Percentiles rank a stretch among this genome's conserved stretches.
Evolutionary conservation across 1,139 yeast species (phyloP).

Genomic region (Ashbya aceris): DNA sequence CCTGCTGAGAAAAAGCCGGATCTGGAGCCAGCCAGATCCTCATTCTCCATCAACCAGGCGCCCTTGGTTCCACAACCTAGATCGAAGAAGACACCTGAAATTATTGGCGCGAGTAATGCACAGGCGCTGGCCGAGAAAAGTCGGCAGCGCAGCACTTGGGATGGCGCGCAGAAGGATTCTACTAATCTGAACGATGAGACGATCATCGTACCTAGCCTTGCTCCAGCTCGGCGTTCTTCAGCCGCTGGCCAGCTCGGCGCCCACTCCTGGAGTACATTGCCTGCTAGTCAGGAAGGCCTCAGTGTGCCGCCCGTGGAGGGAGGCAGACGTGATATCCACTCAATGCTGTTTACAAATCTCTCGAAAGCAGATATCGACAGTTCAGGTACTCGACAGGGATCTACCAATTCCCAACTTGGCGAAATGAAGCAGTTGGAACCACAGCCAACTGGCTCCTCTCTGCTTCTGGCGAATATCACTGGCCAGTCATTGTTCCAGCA

Average conservation of each 20-base stretch:
- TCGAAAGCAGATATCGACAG: slow-evolving; percentile 32
- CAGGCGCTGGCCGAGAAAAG: no score
- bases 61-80: neutral
- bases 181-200: neutral
- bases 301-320: neutral
- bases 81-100: neutral
- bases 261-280: no score
- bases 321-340: slow-evolving; percentile 42
- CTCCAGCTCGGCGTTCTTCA: neutral
- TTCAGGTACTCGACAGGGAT: slow-evolving; percentile 19
- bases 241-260: no score
- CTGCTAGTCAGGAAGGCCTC: no score
- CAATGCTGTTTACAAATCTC: slow-evolving; percentile 45
- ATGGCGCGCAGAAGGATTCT: no score
- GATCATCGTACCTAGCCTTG: slow-evolving; percentile 1
- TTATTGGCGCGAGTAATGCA: no score
- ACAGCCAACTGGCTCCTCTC: slow-evolving; percentile 33
- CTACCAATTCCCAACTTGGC: slow-evolving; percentile 19
- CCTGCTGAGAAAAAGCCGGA: neutral
- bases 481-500: slow-evolving; percentile 40
- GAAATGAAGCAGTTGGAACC: slow-evolving; percentile 29
- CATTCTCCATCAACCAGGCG: neutral
- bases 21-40: neutral
- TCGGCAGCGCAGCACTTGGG: no score
- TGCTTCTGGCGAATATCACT: slow-evolving; percentile 10